Evolutionary conservation across 352 stramenopile species (phyloP).

Genomic region (Phytopythium oedochilum): DNA sequence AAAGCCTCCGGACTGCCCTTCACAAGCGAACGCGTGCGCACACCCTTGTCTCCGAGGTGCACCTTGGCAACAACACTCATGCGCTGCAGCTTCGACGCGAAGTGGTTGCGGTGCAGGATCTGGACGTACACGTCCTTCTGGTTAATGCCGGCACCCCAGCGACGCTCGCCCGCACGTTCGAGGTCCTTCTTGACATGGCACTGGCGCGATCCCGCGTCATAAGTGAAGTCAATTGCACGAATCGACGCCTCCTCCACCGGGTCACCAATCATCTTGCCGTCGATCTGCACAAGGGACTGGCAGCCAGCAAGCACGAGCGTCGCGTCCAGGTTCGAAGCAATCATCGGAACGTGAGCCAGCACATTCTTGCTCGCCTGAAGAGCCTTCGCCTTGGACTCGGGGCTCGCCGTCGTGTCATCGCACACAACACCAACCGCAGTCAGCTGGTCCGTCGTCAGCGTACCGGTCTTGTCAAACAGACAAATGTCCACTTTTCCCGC

Average conservation of each 20-base stretch:
- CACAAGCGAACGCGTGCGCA: slow-evolving; percentile 87
- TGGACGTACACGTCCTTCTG: slow-evolving; percentile 83
- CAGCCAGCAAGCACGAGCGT: slow-evolving; percentile 88
- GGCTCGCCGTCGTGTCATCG: slow-evolving; percentile 43
- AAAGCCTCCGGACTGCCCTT: slow-evolving; percentile 98
- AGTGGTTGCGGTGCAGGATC: slow-evolving; percentile 94
- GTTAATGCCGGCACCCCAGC: slow-evolving; percentile 60
- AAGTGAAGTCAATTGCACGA: slow-evolving; percentile 94
- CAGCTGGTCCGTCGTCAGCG: slow-evolving; percentile 96
- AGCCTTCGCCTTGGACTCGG: slow-evolving; percentile 20
- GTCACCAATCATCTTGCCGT: slow-evolving; percentile 96
- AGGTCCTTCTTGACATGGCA: slow-evolving; percentile 75
- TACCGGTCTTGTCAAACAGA: slow-evolving; percentile 99
- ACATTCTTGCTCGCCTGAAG: slow-evolving; percentile 39
- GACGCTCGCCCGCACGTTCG: slow-evolving; percentile 60
- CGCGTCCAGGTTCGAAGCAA: slow-evolving; percentile 73
- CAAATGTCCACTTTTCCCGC: slow-evolving; percentile 96
- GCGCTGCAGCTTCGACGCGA: slow-evolving; percentile 94
- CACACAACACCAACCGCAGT: slow-evolving; percentile 91
- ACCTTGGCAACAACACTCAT: slow-evolving; percentile 96
- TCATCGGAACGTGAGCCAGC: slow-evolving; percentile 73
- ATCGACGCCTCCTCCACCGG: slow-evolving; percentile 97
- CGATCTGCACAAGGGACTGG: slow-evolving; percentile 97
- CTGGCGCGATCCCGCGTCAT: slow-evolving; percentile 62
- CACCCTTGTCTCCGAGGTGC: slow-evolving; percentile 63